Evolutionary conservation across 371 early-diverging fungal genomes (phyloP).

Genomic region (Mucor velutinosus): DNA sequence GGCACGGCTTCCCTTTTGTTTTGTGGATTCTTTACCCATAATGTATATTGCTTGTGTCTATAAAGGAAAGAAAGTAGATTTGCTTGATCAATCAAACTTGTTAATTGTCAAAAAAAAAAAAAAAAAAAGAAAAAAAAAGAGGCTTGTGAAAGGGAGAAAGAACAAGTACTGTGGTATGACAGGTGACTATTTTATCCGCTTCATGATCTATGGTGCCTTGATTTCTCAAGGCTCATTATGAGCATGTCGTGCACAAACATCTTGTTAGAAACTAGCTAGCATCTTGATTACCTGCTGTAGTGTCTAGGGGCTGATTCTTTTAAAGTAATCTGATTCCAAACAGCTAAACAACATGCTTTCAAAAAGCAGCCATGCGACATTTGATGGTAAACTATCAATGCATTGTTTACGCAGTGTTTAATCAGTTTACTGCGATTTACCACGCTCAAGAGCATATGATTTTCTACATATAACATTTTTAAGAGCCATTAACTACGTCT

Average conservation of each 20-base stretch:
- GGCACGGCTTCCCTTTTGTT: constrained; percentile 26
- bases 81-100: background rate
- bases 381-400: background rate
- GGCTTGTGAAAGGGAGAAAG: background rate
- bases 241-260: background rate
- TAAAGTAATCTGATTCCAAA: no score
- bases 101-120: constrained; percentile 6
- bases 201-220: no score
- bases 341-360: background rate
- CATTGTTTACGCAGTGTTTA: background rate
- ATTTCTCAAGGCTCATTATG: no score
- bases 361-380: background rate
- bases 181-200: background rate
- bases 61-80: background rate
- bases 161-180: background rate
- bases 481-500: no score
- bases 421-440: background rate
- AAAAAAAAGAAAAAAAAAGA: constrained; percentile 6
- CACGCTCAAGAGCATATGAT: background rate
- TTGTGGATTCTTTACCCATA: constrained; percentile 44
- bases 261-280: background rate
- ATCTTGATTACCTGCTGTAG: background rate
- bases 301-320: no score
- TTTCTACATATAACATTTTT: background rate
- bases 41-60: background rate